Conservation (phyloP, 164 flowering plant species). For the Sedum album region DNA sequence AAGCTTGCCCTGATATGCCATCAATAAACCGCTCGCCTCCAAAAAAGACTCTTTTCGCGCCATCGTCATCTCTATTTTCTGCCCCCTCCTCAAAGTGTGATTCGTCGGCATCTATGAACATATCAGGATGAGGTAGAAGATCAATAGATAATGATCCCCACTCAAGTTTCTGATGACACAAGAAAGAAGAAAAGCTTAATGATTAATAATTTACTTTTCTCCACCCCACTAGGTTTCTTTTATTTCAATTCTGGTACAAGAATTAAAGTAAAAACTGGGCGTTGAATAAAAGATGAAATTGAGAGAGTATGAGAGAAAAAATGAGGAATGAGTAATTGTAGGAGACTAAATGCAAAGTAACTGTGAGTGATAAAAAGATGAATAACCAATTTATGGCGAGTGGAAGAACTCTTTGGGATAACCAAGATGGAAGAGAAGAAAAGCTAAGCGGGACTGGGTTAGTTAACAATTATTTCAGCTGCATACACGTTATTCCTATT, state of each 20-base stretch:
- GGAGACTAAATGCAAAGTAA: too few relatives aligned
- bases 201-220: background rate
- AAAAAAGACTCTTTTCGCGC: slow-evolving; percentile 89
- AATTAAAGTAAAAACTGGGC: too few relatives aligned
- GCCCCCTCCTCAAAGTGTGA: slow-evolving; percentile 41
- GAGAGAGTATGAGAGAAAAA: too few relatives aligned
- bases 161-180: slow-evolving; percentile 73
- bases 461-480: background rate
- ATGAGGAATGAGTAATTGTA: too few relatives aligned
- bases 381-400: too few relatives aligned
- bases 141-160: slow-evolving; percentile 91
- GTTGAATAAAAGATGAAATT: too few relatives aligned
- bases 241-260: too few relatives aligned
- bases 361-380: too few relatives aligned
- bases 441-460: too few relatives aligned
- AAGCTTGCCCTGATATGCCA: slow-evolving; percentile 91
- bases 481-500: background rate
- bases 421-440: too few relatives aligned
- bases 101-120: slow-evolving; percentile 71
- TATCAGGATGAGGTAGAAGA: slow-evolving; percentile 97
- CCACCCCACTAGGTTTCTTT: too few relatives aligned
- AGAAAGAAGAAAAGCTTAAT: background rate
- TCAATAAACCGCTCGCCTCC: slow-evolving; percentile 95
- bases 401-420: too few relatives aligned
- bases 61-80: slow-evolving; percentile 79